Conservation (phyloP, 352 stramenopile genomes). For the Globisporangium paddicum region DNA sequence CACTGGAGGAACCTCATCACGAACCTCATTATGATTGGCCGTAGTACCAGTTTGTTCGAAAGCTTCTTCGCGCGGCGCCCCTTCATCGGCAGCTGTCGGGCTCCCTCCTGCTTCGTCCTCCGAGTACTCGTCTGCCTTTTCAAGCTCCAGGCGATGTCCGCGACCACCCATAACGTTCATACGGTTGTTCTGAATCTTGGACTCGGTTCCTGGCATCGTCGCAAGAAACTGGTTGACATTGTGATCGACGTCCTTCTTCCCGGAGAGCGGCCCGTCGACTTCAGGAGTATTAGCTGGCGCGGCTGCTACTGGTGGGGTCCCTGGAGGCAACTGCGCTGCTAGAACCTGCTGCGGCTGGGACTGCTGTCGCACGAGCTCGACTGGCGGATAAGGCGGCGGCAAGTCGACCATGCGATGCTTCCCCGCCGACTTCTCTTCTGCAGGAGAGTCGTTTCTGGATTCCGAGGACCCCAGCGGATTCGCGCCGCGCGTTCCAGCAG, state of each 20-base stretch:
- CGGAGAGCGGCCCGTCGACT: constrained; percentile 56
- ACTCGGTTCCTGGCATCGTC: constrained; percentile 88
- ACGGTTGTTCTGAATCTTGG: constrained; percentile 85
- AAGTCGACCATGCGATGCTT: constrained; percentile 39
- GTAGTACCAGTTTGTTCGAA: background rate
- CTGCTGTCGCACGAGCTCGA: constrained; percentile 4
- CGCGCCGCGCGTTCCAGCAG: constrained; percentile 9
- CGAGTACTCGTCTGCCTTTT: constrained; percentile 38
- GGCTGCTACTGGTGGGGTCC: background rate
- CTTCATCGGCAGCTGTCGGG: constrained; percentile 10
- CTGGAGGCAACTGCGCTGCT: background rate
- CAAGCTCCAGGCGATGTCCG: constrained; percentile 82
- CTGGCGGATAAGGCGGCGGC: constrained; percentile 11
- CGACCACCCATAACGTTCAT: constrained; percentile 92
- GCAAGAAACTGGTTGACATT: constrained; percentile 75
- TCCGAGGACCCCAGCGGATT: constrained; percentile 9
- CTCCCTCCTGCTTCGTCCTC: constrained; percentile 26
- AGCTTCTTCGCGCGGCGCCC: background rate
- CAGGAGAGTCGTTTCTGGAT: constrained; percentile 13
- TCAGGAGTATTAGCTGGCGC: constrained; percentile 8
- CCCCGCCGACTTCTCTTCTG: constrained; percentile 48
- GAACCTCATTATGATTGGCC: too few species aligned
- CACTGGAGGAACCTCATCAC: background rate
- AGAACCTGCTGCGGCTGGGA: background rate
- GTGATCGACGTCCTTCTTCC: constrained; percentile 36